A percentile compares a stretch with the other conserved stretches of the same genome.
phyloP scores from a whole-genome alignment of 805 yeast genomes.

The Jamesozyma spencerorum region DNA sequence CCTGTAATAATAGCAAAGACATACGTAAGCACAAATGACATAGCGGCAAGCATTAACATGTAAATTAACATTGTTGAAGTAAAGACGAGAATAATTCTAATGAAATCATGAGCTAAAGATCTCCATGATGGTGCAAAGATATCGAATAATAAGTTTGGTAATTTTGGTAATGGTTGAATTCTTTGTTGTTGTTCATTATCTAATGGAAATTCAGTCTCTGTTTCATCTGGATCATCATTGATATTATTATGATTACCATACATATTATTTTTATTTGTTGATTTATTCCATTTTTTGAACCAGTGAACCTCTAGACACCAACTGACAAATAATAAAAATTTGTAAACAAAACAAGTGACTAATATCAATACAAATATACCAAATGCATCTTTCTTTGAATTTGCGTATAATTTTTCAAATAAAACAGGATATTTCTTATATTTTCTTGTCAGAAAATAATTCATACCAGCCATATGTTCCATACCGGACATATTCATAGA shows the following conservation, averaged over 20 bases:
- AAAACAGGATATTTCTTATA: conserved; percentile 53
- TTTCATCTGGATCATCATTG: conserved; percentile 20
- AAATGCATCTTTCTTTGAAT: conserved; percentile 51
- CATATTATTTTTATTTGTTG: conserved; percentile 1
- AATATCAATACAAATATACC: conserved; percentile 62
- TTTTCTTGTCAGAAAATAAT: conserved; percentile 43
- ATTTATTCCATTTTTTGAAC: conserved; percentile 39
- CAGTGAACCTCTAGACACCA: conserved; percentile 58
- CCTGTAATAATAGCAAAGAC: conserved; percentile 70
- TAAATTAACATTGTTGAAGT: conserved; percentile 58
- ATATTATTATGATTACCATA: no score
- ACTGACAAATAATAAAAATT: conserved; percentile 50
- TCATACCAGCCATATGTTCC: conserved; percentile 35
- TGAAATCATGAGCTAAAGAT: conserved; percentile 35
- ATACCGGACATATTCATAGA: conserved; percentile 5
- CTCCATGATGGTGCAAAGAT: conserved; percentile 23
- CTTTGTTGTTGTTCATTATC: conserved; percentile 9
- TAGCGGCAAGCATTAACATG: conserved; percentile 69
- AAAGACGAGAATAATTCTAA: conserved; percentile 48
- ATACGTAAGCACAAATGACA: conserved; percentile 58
- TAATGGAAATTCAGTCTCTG: conserved; percentile 26
- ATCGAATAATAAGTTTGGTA: conserved; percentile 24
- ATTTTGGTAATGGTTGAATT: conserved; percentile 17
- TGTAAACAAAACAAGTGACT: conserved; percentile 47
- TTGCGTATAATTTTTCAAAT: conserved; percentile 46